A percentile compares a stretch with the other conserved stretches of the same genome.
phyloP scores from a whole-genome alignment of 139 green algal species.

The Axilococcus clingmanii region DNA sequence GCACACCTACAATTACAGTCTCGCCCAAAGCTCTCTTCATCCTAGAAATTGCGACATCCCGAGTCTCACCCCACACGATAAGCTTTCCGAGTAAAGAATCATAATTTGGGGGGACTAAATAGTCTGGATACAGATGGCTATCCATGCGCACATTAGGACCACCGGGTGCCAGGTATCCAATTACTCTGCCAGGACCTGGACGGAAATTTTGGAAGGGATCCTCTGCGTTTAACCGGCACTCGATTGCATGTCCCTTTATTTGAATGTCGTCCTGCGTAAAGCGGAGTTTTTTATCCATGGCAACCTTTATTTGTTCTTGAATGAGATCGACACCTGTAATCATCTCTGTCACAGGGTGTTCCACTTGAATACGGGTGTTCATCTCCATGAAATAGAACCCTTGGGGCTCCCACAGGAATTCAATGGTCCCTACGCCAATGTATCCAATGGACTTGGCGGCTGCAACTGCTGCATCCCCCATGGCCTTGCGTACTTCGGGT shows the following conservation, averaged over 20 bases:
- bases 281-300: constrained; percentile 61
- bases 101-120: constrained; percentile 93
- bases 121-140: constrained; percentile 90
- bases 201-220: constrained; percentile 87
- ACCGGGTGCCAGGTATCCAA: constrained; percentile 82
- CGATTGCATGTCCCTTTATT: constrained; percentile 85
- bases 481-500: constrained; percentile 75
- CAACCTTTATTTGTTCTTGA: constrained; percentile 85
- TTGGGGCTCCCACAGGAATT: constrained; percentile 90
- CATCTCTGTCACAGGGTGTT: constrained; percentile 94
- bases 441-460: constrained; percentile 78
- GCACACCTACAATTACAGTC: constrained; percentile 62
- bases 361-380: constrained; percentile 95
- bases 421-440: constrained; percentile 79
- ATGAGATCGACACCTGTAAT: constrained; percentile 89
- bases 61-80: constrained; percentile 85
- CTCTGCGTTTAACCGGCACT: constrained; percentile 92
- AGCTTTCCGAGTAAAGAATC: constrained; percentile 96
- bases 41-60: constrained; percentile 64
- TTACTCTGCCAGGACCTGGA: constrained; percentile 62
- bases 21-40: constrained; percentile 71
- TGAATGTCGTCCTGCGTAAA: constrained; percentile 81
- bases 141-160: constrained; percentile 93
- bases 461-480: constrained; percentile 77
- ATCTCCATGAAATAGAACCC: constrained; percentile 99